Evolutionary conservation across 1,139 yeast species (phyloP), one percentile per base, ranked within the genome.

Genomic region (Sugiyamaella paludigena): DNA sequence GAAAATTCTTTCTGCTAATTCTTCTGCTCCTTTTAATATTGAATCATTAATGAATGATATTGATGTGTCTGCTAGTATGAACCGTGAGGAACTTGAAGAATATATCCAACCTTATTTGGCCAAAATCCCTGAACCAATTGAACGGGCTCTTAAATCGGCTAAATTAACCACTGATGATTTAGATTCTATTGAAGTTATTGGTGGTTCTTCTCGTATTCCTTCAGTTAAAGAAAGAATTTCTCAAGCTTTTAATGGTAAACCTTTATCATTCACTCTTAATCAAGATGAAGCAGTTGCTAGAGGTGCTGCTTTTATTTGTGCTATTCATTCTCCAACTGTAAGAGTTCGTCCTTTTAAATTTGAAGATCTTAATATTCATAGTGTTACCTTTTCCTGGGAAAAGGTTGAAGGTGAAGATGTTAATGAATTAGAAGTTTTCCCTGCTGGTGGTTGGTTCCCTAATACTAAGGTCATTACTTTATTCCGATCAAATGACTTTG

Each of bases 251-350:
- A 89, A 87, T 68, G 89, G 87, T 68, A 88, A 88, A 78, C 84
- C 77, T 62, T 79, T 92, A 68, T 87, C 97, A 40, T 87, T 87
- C 77, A 94, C 98, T 62, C 82, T 94, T 74, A 92, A 94, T 80
- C 98, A 91, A 77, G 99, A 92, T 69, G 99, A 92, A 79, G 97
- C 98, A 57, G 85, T 91, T 70, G 98, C 98, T 55, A 87, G 94
- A 73, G 99, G 99, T 78, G 95, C 96, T 62, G 97, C 99, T 49
- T 94, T 92, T 75, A 87, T 94, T 66, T 92, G 98, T 74, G 99
- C 98, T 62, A 87, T 91, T 75, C 98, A 91, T 79, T 92, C 98
- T 29, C 98, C 98, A 73, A 91, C 97, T 59, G 83, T 92, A 66
- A 87, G 98, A 77, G 98, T 94, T 50, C 86, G 98, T 75, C 97